Base-by-base conservation (phyloP, 176 grass and related monocot species). In the Paspalum notatum region DNA sequence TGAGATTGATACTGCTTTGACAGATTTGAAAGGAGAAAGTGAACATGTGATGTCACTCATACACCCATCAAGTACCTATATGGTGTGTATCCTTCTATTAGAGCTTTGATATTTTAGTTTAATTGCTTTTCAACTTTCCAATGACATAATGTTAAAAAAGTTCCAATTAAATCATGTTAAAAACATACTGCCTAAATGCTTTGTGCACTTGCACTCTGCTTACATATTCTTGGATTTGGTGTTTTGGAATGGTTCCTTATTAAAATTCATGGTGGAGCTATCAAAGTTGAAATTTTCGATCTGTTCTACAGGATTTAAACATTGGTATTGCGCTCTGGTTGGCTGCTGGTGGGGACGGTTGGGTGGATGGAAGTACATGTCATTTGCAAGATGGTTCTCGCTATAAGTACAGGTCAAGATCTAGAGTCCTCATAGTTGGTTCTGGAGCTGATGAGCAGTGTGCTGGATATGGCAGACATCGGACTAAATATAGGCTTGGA, bases 381-480 rank as follows among this genome's bases (percentile, higher is more conserved):
- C 64, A 27, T 66, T 66, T 86, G 73, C 62, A 66, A 85, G 78
- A 89, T 50, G 76, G 82, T 54, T 41, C 52, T 46, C 80, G 74
- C 12, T 89, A 89, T 67, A 94, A 82, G 74, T 94, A 94, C 81
- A 90, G 83, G 62, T 98, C 95, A 62, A 89, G 43, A 24, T 90
- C 92, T 44, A 89, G 80, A 80, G 82, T 98, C 68, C 77, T 94
- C 68, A 83, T 98, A 74, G 88, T 93, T 21, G 92, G 95, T 83
- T 98, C 96, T 83, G 96, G 90, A 48, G 92, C 96, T 77, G 96
- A 98, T 50, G 96, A 98, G 70, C 92, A 98, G 62, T 98, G 92
- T 84, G 96, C 92, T 79, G 92, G 96, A 27, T 98, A 98, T 92
- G 96, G 90, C 44, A 92, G 92, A 80, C 90, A 98, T 78, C 86